Conservation (phyloP, 2,329 filamentous ascomycete species). For the Chaetomiaceae sp. region DNA sequence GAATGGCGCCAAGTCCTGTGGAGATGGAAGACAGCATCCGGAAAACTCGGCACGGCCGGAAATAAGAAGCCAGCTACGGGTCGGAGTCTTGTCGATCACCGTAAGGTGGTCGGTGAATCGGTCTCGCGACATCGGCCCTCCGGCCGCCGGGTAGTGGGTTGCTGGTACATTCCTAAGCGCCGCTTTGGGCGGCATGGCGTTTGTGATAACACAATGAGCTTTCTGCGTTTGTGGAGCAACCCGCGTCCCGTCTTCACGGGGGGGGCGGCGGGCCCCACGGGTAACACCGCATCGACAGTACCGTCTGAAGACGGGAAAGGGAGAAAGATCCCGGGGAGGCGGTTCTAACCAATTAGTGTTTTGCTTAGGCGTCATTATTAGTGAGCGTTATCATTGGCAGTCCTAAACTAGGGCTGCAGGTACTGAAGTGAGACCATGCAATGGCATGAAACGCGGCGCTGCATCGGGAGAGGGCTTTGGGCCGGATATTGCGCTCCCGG, state of each 20-base stretch:
- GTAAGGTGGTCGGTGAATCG: background rate
- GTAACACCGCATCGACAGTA: too few relatives aligned
- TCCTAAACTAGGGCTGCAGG: background rate
- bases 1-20: background rate
- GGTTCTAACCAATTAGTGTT: background rate
- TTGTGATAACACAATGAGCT: background rate
- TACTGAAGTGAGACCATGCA: background rate
- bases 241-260: background rate
- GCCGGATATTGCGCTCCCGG: background rate
- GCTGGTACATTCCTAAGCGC: background rate
- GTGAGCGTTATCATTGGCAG: background rate
- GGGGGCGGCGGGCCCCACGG: too few relatives aligned
- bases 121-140: background rate
- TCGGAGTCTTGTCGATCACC: background rate
- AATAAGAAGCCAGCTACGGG: background rate
- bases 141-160: too few relatives aligned
- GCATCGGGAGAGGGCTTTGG: background rate
- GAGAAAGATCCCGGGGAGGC: background rate
- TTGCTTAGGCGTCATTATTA: background rate
- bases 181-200: background rate
- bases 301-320: too few relatives aligned
- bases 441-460: background rate
- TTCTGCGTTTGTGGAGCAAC: background rate
- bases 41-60: slow-evolving; percentile 12
- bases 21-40: background rate